phyloP scores from a whole-genome alignment of 2,329 filamentous ascomycete species.

The Raffaelea arxii region DNA sequence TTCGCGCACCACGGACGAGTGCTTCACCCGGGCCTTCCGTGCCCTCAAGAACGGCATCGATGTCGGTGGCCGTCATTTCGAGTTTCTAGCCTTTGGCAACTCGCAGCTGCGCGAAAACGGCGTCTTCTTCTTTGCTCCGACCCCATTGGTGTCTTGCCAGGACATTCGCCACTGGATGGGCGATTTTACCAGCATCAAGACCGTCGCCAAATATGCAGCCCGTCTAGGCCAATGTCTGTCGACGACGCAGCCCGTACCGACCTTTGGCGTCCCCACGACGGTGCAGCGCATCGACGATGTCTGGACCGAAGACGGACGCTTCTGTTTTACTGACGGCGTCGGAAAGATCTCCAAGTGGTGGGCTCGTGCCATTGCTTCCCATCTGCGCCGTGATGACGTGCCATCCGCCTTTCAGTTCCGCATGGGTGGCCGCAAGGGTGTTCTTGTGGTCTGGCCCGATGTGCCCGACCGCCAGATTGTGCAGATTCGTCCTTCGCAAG shows the following conservation, averaged over 20 bases:
- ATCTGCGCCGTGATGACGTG: constrained; percentile 52
- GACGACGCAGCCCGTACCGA: constrained; percentile 67
- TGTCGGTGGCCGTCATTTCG: constrained; percentile 72
- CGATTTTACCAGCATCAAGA: constrained; percentile 66
- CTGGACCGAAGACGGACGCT: constrained; percentile 50
- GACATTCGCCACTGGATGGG: constrained; percentile 84
- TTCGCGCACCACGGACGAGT: constrained; percentile 50
- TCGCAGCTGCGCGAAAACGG: constrained; percentile 89
- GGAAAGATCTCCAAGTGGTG: constrained; percentile 81
- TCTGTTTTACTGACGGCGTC: constrained; percentile 82
- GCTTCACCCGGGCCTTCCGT: constrained; percentile 66
- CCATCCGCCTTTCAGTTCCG: constrained; percentile 90
- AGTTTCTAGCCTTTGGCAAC: constrained; percentile 90
- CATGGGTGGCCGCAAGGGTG: constrained; percentile 84
- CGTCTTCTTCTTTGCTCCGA: constrained; percentile 83
- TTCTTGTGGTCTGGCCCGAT: constrained; percentile 66
- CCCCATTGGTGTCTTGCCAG: constrained; percentile 55
- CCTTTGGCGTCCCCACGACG: constrained; percentile 48
- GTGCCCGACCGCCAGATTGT: constrained; percentile 51
- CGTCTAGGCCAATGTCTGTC: constrained; percentile 93
- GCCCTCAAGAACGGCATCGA: constrained; percentile 68
- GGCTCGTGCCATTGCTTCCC: constrained; percentile 61
- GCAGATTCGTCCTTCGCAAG: constrained; percentile 72
- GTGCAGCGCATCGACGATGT: constrained; percentile 59
- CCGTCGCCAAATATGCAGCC: constrained; percentile 83